Conservation (phyloP, 2,329 filamentous ascomycete species). For the Stemphylium vesicarium region DNA sequence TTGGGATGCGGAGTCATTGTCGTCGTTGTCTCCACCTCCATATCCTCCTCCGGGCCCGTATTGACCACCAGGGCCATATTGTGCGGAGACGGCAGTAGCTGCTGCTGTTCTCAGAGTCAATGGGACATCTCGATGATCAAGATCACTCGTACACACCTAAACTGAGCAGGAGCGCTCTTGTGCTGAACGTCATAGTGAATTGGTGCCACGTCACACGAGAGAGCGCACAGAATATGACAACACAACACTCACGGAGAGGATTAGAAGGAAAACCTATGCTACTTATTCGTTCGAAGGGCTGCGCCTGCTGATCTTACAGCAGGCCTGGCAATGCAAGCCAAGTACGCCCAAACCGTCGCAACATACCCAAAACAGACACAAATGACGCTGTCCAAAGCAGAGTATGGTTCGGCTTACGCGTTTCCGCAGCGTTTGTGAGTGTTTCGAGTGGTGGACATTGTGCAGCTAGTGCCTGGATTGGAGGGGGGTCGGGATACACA, state of each 20-base stretch:
- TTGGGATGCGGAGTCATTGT: conserved; percentile 1
- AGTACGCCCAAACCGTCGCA: conserved; percentile 9
- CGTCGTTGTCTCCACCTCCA: conserved; percentile 8
- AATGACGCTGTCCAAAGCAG: conserved; percentile 19
- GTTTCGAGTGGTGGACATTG: conserved; percentile 24
- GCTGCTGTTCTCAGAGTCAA: conserved; percentile 8
- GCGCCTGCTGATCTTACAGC: conserved; percentile 3
- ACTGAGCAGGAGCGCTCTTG: conserved; percentile 14
- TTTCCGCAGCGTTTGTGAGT: conserved; percentile 21
- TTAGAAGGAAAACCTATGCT: neutral
- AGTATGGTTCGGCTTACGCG: conserved; percentile 32
- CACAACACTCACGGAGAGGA: neutral
- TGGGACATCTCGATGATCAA: neutral
- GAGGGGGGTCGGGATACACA: conserved; percentile 14
- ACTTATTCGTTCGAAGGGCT: conserved; percentile 12
- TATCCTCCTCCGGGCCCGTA: conserved; percentile 16
- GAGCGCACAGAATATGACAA: neutral
- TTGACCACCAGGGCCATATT: conserved; percentile 14
- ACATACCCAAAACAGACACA: conserved; percentile 18
- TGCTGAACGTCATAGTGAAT: conserved; percentile 15
- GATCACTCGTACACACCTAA: conserved; percentile 15
- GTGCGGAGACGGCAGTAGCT: conserved; percentile 22
- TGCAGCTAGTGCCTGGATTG: conserved; percentile 13
- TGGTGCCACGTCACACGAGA: neutral
- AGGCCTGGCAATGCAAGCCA: conserved; percentile 13